phyloP scores from a whole-genome alignment of 306 rosid species.

The Oxytropis ochrocephala region DNA sequence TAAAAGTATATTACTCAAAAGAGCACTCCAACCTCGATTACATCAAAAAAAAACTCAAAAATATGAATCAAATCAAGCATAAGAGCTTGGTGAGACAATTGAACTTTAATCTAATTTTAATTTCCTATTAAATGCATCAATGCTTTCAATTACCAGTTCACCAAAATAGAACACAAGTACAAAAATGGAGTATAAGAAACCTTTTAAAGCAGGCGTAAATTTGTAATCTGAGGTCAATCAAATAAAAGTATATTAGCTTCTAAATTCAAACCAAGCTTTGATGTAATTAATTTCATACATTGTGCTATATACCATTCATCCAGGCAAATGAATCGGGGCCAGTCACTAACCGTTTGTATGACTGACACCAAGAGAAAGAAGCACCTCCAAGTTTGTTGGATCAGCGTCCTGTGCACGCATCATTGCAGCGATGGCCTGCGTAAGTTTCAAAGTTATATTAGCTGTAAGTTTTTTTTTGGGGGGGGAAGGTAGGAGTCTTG shows the following conservation, averaged over 20 bases:
- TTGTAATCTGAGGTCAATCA: background rate
- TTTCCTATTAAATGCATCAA: background rate
- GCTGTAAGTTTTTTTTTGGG: background rate
- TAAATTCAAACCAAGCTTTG: background rate
- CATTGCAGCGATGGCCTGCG: conserved; percentile 98
- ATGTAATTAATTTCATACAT: background rate
- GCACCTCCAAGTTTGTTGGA: conserved; percentile 94
- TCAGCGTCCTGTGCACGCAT: conserved; percentile 96
- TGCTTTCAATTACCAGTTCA: conserved; percentile 16
- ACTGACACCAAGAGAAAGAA: conserved; percentile 99
- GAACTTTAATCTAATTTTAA: conserved; percentile 2
- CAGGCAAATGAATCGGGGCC: conserved; percentile 1
- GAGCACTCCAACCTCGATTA: conserved; percentile 4
- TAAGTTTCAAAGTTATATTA: conserved; percentile 1
- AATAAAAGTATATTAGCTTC: background rate
- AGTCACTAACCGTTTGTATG: conserved; percentile 88
- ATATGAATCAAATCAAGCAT: background rate
- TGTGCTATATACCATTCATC: background rate
- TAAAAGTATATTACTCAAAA: conserved; percentile 1
- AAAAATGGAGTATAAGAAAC: conserved; percentile 12
- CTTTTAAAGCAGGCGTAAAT: background rate
- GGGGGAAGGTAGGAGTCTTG: too few relatives aligned
- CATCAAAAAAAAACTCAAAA: background rate
- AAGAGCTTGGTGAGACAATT: conserved; percentile 1
- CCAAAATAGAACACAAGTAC: background rate